A percentile compares a stretch with the other conserved stretches of the same genome.
Conservation (phyloP, 495 filamentous ascomycete species). For the Aspergillus heteromorphus region DNA sequence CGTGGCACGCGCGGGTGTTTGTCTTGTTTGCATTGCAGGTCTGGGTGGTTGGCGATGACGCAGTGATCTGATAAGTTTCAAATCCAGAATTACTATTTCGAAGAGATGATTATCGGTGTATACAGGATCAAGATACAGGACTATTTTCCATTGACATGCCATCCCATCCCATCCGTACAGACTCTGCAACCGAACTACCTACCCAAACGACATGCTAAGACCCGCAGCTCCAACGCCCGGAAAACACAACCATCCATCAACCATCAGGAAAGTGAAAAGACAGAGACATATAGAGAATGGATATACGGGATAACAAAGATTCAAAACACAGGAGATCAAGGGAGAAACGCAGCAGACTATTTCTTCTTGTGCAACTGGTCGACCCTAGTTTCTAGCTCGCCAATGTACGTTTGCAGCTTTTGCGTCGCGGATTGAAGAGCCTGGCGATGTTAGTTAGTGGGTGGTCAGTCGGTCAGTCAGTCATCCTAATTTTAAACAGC, state of each 20-base stretch:
- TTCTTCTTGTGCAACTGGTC: constrained; percentile 59
- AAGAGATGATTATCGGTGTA: not conserved
- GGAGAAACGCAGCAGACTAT: not conserved
- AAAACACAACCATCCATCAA: not conserved
- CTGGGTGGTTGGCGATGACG: constrained; percentile 3
- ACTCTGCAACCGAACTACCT: not conserved
- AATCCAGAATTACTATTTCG: no score
- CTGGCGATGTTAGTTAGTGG: constrained; percentile 39
- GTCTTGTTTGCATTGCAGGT: constrained; percentile 31
- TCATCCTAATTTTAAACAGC: no score
- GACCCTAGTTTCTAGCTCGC: constrained; percentile 75
- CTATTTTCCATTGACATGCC: not conserved
- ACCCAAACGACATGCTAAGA: constrained; percentile 2
- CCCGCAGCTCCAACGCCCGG: not conserved
- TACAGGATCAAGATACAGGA: not conserved
- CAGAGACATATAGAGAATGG: not conserved
- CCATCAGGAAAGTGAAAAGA: not conserved
- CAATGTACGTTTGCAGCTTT: constrained; percentile 76
- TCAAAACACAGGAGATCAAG: no score
- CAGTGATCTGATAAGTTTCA: not conserved
- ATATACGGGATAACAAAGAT: not conserved
- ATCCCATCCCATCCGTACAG: not conserved
- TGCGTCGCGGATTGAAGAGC: constrained; percentile 82
- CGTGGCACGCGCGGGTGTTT: constrained; percentile 16
- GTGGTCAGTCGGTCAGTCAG: not conserved